Evolutionary conservation across 768 basidiomycete genomes (phyloP), one percentile per base, ranked within the genome.

Genomic region (Omphalotus guepiniiformis): DNA sequence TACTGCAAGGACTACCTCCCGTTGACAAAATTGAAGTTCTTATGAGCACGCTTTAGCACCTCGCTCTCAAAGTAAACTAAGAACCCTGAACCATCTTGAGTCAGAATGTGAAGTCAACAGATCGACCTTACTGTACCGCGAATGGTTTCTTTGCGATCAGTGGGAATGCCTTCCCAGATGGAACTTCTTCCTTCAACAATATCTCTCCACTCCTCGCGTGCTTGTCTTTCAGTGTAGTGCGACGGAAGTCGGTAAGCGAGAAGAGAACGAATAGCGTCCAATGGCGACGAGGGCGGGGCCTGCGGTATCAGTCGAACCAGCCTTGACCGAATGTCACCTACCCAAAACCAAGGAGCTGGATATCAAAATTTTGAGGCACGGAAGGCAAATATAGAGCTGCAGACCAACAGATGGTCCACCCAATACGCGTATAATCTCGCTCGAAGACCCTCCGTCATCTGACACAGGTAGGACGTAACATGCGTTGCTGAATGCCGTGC

Each of bases 361-460:
- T 43, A 36, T 29, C 28, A 54, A 47, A 35, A 39, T 27, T 50
- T 53, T 52, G 47, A 46, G 54, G 51, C 11, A 35, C 12, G 13
- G 54, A 41, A 16, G 16, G 46, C 34, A 40, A 58, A 49, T 56
- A n/a, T n/a, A n/a, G n/a, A n/a, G n/a, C n/a, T n/a, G n/a, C n/a
- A n/a, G n/a, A 87, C 89, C 88, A 58, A 93, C 80, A 27, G 89
- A 91, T 18, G 89, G 88, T 2, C 89, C 89, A 15, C 87, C 88
- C 44, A 97, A 73, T 19, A 93, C 91, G 40, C 93, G 82, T 42
- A 93, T 89, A 43, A 95, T 95, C 71, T 96, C 93, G 54, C 88
- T 89, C 2, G 93, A 95, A 3, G 90, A 93, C 36, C 94, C 94
- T 1, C 94, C 94, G 62, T 97, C 93, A 60, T 97, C 94, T 5